Evolutionary conservation across 1,284 basidiomycete genomes (phyloP).

Genomic region (Marasmius fiardii): DNA sequence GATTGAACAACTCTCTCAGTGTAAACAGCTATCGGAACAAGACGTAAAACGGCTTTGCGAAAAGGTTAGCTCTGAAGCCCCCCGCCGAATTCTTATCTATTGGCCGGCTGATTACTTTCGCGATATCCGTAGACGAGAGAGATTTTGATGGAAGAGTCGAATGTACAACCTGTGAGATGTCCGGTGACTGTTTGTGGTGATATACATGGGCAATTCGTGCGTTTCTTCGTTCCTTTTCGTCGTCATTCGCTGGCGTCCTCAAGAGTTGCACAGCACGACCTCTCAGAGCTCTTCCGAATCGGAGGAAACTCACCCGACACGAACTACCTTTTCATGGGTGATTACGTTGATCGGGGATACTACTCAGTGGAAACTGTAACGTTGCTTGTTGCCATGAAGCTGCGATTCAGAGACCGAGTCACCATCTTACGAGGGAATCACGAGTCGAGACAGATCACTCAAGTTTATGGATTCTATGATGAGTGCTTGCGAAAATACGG

Average conservation of each 20-base stretch:
- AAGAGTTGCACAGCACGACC: constrained; percentile 75
- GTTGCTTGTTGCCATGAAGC: constrained; percentile 95
- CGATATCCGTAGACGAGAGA: constrained; percentile 76
- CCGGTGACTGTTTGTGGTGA: constrained; percentile 97
- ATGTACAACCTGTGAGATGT: constrained; percentile 97
- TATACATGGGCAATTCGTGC: constrained; percentile 99
- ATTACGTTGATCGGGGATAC: constrained; percentile 99
- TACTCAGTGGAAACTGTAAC: constrained; percentile 99
- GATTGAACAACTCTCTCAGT: constrained; percentile 97
- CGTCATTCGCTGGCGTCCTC: constrained; percentile 16
- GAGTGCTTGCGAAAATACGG: constrained; percentile 99
- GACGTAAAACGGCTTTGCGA: constrained; percentile 99
- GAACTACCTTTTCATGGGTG: constrained; percentile 99
- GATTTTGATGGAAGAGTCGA: constrained; percentile 96
- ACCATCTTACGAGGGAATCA: constrained; percentile 99
- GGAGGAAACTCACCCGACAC: constrained; percentile 99
- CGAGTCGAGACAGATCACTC: constrained; percentile 98
- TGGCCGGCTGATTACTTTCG: constrained; percentile 17
- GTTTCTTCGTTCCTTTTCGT: constrained; percentile 37
- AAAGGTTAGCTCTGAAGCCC: constrained; percentile 69
- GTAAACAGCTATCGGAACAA: constrained; percentile 94
- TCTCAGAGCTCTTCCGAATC: constrained; percentile 98
- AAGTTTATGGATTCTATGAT: constrained; percentile 99
- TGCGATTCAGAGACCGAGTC: constrained; percentile 97
- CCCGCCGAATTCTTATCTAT: constrained; percentile 18